Evolutionary conservation across 352 stramenopile species (phyloP), one percentile per base, ranked within the genome.

Genomic region (Phytophthora pinifolia): DNA sequence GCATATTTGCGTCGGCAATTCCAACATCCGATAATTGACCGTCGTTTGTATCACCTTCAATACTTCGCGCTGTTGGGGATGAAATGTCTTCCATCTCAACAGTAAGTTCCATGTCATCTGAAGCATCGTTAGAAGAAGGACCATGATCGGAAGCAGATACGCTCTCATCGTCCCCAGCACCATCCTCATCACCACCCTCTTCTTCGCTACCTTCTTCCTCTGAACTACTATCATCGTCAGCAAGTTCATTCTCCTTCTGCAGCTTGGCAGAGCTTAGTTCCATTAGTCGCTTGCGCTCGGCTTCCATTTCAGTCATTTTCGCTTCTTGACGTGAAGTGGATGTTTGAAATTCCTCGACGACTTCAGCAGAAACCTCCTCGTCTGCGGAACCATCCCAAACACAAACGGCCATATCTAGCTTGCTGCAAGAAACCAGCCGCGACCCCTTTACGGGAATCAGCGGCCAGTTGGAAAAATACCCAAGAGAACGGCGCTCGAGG

Each of bases 371-470:
- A 39, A 86, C 57, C 4, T 55, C 46, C 14, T 29, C 37, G 38
- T 83, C 60, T 25, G 66, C 61, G 9, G 76, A 83, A 7, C 67
- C 64, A 34, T 67, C 63, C 82, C 82, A 92, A 15, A 90, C 62
- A 31, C 82, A 90, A 18, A 88, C 22, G 10, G 73, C 73, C 37
- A 69, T 69, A 50, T 87, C 78, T 14, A 78, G 65, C 34, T 76
- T 86, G 17, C 70, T 63, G 29, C 78, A 92, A 31, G 79, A 83
- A 25, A 88, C 50, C 17, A 93, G 56, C 13, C 74, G 73, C 7
- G 75, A 90, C 15, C 65, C 69, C 45, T 89, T 79, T 0, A 92
- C 66, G 4, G 87, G 87, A 34, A 96, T 86, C 13, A 96, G 65
- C 10, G 86, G 86, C 87, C 87, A 96, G 35, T 57, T 53, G 14